Base-by-base conservation (phyloP, 768 basidiomycete species). In the Pulveroboletus ravenelii region DNA sequence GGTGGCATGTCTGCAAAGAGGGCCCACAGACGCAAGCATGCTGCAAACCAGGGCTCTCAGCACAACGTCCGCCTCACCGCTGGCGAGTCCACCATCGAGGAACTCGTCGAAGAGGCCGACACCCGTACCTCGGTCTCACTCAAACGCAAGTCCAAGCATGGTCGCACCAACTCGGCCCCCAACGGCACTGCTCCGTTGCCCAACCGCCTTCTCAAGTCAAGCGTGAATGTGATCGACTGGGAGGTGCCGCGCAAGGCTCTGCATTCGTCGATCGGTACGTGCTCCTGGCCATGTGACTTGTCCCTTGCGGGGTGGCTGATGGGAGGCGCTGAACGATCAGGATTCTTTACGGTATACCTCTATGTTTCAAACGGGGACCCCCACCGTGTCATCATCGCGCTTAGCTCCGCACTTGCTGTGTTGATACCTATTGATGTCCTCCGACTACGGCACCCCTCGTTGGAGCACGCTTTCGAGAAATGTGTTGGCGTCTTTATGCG, bases 241-340 rank as follows among this genome's bases (percentile, higher is more conserved):
- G 93, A 96, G 69, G 84, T 96, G 44, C 93, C 93, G 1, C 72
- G 93, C 56, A 96, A 96, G 68, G 69, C 80, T 10, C 66, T 96
- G 39, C 93, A 96, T 68, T 87, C 88, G 12, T 89, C 87, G 4
- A 95, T 95, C 53, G 93, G 92, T 90, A 36, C 29, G 84, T 75
- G 46, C 43, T n/a, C 34, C 35, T 48, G 30, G 14, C 15, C 46
- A 32, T 29, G 47, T 60, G 49, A 35, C 48, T 4, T 3, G 23
- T 23, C n/a, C 36, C 35, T 39, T 18, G 25, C 41, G 10, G 46
- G 5, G 23, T 39, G 38, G 41, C 45, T 60, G 44, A 23, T 23
- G 42, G 18, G 20, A 36, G 45, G 49, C 23, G 61, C 38, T 12
- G 13, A 17, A 55, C 20, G 20, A 23, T 2, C 70, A 80, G 85